Evolutionary conservation across 2,329 filamentous ascomycete species (phyloP).

Genomic region (Venturia carpophila): DNA sequence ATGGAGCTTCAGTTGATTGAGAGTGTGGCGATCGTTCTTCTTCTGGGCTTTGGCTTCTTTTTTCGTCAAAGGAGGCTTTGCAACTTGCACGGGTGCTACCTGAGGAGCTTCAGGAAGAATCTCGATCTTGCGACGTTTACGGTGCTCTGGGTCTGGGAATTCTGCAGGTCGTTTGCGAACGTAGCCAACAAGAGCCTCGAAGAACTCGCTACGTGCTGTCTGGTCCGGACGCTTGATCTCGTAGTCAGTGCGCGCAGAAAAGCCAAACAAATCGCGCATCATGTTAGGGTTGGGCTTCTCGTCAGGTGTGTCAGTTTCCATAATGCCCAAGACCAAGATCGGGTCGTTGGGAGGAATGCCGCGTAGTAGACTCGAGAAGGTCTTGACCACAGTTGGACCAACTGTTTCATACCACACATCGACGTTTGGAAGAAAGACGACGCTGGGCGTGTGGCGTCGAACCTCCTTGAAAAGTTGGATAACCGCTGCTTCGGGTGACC

Average conservation of each 20-base stretch:
- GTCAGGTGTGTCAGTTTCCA: slow-evolving; percentile 59
- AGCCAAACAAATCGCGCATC: slow-evolving; percentile 74
- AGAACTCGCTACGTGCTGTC: slow-evolving; percentile 70
- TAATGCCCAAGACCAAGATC: slow-evolving; percentile 76
- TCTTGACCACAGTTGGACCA: slow-evolving; percentile 58
- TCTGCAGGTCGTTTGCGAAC: slow-evolving; percentile 72
- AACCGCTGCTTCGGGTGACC: slow-evolving; percentile 77
- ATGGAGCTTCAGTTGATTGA: slow-evolving; percentile 81
- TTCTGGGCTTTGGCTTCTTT: slow-evolving; percentile 73
- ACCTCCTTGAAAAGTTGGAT: slow-evolving; percentile 88
- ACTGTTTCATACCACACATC: slow-evolving; percentile 78
- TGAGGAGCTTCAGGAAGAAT: slow-evolving; percentile 40
- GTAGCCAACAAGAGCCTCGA: slow-evolving; percentile 64
- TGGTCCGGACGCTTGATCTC: slow-evolving; percentile 59
- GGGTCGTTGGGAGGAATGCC: slow-evolving; percentile 86
- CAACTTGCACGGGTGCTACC: slow-evolving; percentile 49
- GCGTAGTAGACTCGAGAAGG: slow-evolving; percentile 73
- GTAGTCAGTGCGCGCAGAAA: slow-evolving; percentile 69
- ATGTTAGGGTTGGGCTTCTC: slow-evolving; percentile 50
- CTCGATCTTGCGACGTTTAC: slow-evolving; percentile 79
- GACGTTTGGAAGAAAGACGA: slow-evolving; percentile 88
- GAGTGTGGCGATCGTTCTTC: slow-evolving; percentile 68
- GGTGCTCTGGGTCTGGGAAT: slow-evolving; percentile 77
- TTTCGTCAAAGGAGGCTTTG: slow-evolving; percentile 54
- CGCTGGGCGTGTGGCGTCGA: slow-evolving; percentile 86